Percentiles rank a stretch among this genome's conserved stretches.
phyloP scores from a whole-genome alignment of 306 rosid genomes.

The Lathyrus sativus region DNA sequence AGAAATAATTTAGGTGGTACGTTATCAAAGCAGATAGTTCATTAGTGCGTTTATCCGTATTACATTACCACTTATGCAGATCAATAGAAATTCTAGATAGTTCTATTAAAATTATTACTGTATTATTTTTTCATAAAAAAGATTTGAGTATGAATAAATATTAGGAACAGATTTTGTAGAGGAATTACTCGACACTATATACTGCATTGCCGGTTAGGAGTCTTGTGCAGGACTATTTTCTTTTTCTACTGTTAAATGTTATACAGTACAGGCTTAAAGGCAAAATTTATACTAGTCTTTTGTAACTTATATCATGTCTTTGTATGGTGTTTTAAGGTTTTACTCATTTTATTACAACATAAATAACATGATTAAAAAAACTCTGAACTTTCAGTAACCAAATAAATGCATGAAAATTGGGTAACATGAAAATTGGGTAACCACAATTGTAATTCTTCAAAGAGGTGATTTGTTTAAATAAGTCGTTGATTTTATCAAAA shows the following conservation, averaged over 20 bases:
- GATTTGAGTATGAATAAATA: slow-evolving; percentile 3
- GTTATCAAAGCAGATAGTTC: slow-evolving; percentile 13
- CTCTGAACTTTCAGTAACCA: too few species aligned
- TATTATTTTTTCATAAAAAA: not conserved
- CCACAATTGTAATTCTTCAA: too few species aligned
- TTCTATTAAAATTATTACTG: slow-evolving; percentile 12
- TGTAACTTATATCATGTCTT: slow-evolving; percentile 2
- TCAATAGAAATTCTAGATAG: slow-evolving; percentile 33
- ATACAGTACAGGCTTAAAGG: slow-evolving; percentile 6
- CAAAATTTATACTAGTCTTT: not conserved
- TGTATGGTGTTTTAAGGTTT: not conserved
- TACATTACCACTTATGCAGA: slow-evolving; percentile 26
- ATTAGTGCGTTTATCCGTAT: not conserved
- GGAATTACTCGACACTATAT: slow-evolving; percentile 13
- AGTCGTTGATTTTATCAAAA: too few species aligned
- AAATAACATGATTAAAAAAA: too few species aligned
- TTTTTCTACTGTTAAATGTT: not conserved
- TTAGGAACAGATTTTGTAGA: slow-evolving; percentile 20
- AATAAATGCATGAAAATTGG: too few species aligned
- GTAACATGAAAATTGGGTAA: too few species aligned
- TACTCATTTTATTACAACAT: not conserved
- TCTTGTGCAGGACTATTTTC: not conserved
- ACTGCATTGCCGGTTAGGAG: not conserved
- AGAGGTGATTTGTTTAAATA: too few species aligned
- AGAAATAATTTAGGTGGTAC: slow-evolving; percentile 21